Percentiles rank a stretch among this genome's conserved stretches.
Conservation (phyloP, 2,329 filamentous ascomycete genomes). For the Botrytis fragariae region DNA sequence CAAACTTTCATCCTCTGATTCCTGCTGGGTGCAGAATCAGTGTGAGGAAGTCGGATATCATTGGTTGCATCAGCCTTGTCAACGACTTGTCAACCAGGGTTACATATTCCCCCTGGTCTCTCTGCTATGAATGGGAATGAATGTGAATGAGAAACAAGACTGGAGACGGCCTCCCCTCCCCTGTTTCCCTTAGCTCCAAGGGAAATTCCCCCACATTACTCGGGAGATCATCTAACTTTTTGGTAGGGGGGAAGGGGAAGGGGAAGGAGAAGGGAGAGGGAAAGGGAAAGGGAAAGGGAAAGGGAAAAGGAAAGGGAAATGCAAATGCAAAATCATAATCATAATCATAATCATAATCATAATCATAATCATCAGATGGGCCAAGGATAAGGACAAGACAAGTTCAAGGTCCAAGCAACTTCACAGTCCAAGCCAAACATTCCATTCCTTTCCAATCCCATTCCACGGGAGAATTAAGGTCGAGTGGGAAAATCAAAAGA, state of each 20-base stretch:
- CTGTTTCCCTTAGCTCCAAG: background rate
- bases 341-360: background rate
- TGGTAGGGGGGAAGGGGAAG: no score
- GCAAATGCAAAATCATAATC: no score
- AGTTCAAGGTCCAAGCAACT: no score
- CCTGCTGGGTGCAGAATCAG: background rate
- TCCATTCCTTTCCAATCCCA: background rate
- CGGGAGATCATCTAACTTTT: conserved; percentile 12
- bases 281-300: no score
- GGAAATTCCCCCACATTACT: conserved; percentile 13
- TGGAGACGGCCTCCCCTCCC: background rate
- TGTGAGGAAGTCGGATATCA: background rate
- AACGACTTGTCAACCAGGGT: background rate
- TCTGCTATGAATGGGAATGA: background rate
- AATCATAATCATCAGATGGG: background rate
- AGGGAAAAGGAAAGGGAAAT: no score
- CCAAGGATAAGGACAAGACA: no score
- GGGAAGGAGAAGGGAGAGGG: no score
- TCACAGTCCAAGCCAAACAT: background rate
- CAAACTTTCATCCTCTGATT: background rate
- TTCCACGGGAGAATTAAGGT: background rate
- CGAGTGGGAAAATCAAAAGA: background rate
- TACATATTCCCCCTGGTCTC: background rate
- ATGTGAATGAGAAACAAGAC: no score
- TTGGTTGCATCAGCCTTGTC: conserved; percentile 14